phyloP scores from a whole-genome alignment of 495 filamentous ascomycete species.

The Annulohypoxylon moriforme region DNA sequence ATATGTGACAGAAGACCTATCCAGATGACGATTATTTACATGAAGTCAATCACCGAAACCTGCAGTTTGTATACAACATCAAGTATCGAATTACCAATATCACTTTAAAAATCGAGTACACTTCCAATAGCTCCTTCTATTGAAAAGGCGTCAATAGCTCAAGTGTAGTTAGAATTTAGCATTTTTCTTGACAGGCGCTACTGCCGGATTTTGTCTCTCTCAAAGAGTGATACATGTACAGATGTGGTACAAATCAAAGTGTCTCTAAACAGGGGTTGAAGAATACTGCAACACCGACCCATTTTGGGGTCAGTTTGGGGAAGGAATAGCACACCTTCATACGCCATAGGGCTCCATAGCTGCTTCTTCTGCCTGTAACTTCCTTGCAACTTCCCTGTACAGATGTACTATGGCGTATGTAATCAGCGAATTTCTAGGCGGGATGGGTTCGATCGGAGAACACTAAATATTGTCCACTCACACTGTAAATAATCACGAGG shows the following conservation, averaged over 20 bases:
- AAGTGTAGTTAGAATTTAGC: constrained; percentile 11
- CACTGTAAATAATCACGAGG: constrained; percentile 47
- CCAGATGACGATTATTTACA: not conserved
- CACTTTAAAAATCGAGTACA: not conserved
- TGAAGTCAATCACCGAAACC: not conserved
- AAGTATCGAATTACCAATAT: not conserved
- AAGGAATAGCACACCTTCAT: constrained; percentile 19
- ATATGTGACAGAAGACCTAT: not conserved
- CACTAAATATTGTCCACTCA: constrained; percentile 42
- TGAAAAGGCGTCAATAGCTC: constrained; percentile 1
- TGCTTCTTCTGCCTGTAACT: constrained; percentile 6
- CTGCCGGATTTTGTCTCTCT: constrained; percentile 11
- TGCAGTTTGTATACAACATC: not conserved
- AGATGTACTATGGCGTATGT: constrained; percentile 29
- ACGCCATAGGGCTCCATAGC: constrained; percentile 32
- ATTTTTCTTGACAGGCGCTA: constrained; percentile 31
- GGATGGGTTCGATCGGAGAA: constrained; percentile 20
- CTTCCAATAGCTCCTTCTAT: not conserved
- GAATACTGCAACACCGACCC: constrained; percentile 16
- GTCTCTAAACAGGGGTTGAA: constrained; percentile 11
- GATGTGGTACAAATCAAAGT: constrained; percentile 6
- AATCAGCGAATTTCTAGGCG: constrained; percentile 14
- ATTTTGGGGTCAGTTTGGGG: constrained; percentile 10
- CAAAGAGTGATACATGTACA: not conserved
- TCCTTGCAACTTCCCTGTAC: constrained; percentile 23